Evolutionary conservation across 1,284 basidiomycete species (phyloP), one percentile per base, ranked within the genome.

Genomic region (Neolentinus lepideus): DNA sequence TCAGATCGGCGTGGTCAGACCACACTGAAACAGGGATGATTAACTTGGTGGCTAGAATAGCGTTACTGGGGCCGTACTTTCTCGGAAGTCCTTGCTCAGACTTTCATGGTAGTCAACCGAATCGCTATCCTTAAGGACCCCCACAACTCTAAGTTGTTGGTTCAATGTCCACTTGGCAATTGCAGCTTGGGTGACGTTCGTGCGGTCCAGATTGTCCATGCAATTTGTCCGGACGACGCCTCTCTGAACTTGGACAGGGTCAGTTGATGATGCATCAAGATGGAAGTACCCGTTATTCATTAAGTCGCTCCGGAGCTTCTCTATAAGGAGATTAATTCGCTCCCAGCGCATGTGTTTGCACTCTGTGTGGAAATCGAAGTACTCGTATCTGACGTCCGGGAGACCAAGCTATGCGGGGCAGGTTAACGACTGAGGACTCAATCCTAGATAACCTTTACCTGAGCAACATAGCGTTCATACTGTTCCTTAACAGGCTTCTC

Each of bases 281-380:
- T 86, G 83, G 75, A 92, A 94, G 68, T 91, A 94, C 1, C 89
- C 89, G 64, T 94, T 81, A 55, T 76, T 75, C 50, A 81, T 73
- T 50, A 98, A 69, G 48, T 92, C 90, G 27, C 87, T 81, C 59
- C 89, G 77, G 36, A 98, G 71, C 54, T 80, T 78, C 57, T 93
- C 90, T 43, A 98, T 79, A 43, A 99, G 79, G 16, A 92, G 71
- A 59, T 84, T 84, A 61, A 99, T 92, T 52, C 93, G 83, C 67
- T 99, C 93, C 83, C 94, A 99, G 56, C 92, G 87, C 88, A 99
- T 92, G 38, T 91, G 83, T 68, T 87, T 92, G 78, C 96, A 98
- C 71, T 98, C 94, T 63, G 84, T 87, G 71, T 98, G 96, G 77
- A 99, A 99, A 70, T 99, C 97, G 68, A 97, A 99, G 76, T 98